phyloP scores from a whole-genome alignment of 208 protist species.

The Borovskyia barvae region DNA sequence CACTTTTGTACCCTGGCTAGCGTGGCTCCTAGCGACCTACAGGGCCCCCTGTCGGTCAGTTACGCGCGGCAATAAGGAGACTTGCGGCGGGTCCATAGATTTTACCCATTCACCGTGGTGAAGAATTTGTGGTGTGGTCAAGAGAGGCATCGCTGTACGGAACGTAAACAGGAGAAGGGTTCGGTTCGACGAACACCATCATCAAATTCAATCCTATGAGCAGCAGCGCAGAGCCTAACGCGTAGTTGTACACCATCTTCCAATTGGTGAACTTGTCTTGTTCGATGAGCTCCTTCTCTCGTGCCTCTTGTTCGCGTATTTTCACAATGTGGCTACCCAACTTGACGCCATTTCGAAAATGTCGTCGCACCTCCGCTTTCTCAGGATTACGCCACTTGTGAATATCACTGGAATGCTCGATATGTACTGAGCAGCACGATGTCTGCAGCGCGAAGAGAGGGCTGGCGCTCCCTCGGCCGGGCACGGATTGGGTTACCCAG shows the following conservation, averaged over 20 bases:
- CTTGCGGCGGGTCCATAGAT: too few relatives aligned
- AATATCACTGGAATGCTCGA: constrained; percentile 69
- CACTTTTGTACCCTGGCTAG: too few relatives aligned
- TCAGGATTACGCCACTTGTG: constrained; percentile 67
- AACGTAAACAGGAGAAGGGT: constrained; percentile 65
- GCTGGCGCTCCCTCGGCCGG: too few relatives aligned
- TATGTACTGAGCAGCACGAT: constrained; percentile 3
- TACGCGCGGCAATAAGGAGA: too few relatives aligned
- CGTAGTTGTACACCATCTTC: constrained; percentile 39
- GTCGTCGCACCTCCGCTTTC: constrained; percentile 57
- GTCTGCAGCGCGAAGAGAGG: not conserved
- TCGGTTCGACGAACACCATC: constrained; percentile 56
- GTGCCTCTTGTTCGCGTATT: constrained; percentile 32
- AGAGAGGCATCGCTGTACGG: constrained; percentile 53
- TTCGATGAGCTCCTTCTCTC: constrained; percentile 46
- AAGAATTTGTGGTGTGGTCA: not conserved
- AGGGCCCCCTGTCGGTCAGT: too few relatives aligned
- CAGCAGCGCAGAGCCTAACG: constrained; percentile 34
- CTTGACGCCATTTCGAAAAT: constrained; percentile 54
- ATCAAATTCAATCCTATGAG: constrained; percentile 54
- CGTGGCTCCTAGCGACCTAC: too few relatives aligned
- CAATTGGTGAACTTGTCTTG: constrained; percentile 71
- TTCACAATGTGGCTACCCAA: constrained; percentile 50
- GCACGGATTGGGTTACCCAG: too few relatives aligned
- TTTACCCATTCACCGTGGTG: not conserved